Evolutionary conservation across 345 rosid genomes (phyloP), one percentile per base, ranked within the genome.

Genomic region (Aquilaria malaccensis): DNA sequence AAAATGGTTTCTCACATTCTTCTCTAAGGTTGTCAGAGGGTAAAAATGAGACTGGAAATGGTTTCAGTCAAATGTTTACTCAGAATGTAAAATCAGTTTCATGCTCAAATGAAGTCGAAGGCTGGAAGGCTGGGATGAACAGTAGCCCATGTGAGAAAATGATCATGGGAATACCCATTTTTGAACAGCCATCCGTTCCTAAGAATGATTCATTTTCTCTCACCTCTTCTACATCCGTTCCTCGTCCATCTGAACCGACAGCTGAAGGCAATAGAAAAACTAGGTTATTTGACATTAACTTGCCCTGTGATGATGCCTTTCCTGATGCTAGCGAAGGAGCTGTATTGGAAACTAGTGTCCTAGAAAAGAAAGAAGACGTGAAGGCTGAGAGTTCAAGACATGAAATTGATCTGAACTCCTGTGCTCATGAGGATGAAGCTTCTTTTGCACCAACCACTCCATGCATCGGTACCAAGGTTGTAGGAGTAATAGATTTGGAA

Each of bases 401-500:
- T 66, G 67, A 70, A 14, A 79, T 93, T 76, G 98, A 93, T 77
- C 74, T 93, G 81, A 89, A 93, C 63, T 67, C 74, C 3, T 81
- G 84, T 64, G 62, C 81, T 50, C 72, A 60, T 4, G 97, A 85
- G 78, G 91, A 83, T 73, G 98, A 85, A 70, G 69, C 77, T 79
- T 72, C 81, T 55, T 69, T 71, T 58, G 22, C 60, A 41, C 60
- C 80, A 56, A 56, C 69, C 50, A 74, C 45, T 56, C 70, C 68
- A 30, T 66, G 72, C 67, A 67, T 64, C 33, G 53, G 50, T 55
- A 73, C 60, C 73, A 89, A 73, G 80, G 58, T 56, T 52, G 61
- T 67, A 51, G 66, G 60, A 6, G 77, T 72, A 64, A 81, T 89
- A 63, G 96, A 93, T 76, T 84, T 93, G 77, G 98, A 93, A 80